phyloP scores from a whole-genome alignment of 768 basidiomycete genomes.

The Leccinum olivaceopallidum region DNA sequence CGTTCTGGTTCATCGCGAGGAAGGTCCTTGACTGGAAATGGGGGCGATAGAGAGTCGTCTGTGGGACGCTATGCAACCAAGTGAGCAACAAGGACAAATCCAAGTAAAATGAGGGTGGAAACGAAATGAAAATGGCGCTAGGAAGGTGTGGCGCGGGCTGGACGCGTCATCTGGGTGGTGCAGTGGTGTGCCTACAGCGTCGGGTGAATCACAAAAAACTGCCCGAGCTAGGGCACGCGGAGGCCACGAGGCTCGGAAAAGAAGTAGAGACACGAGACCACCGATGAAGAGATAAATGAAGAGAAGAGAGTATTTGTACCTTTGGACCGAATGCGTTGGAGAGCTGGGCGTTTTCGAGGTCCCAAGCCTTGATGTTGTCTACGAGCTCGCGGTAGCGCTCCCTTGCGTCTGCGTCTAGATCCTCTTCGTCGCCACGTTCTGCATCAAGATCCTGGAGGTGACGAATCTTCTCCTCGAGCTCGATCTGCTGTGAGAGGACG shows the following conservation, averaged over 20 bases:
- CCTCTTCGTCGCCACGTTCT: constrained; percentile 63
- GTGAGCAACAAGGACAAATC: constrained; percentile 10
- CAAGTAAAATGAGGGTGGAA: neutral
- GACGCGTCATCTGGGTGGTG: constrained; percentile 2
- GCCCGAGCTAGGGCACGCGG: constrained; percentile 2
- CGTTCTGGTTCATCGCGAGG: constrained; percentile 65
- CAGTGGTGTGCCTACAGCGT: neutral
- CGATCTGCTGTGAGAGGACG: constrained; percentile 90
- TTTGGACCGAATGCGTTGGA: constrained; percentile 66
- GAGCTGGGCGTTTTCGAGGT: constrained; percentile 74
- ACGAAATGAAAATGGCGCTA: constrained; percentile 1
- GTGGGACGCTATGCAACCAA: constrained; percentile 39
- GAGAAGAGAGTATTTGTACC: constrained; percentile 41
- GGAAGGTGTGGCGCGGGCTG: neutral
- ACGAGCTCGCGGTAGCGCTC: constrained; percentile 77
- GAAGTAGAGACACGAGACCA: neutral
- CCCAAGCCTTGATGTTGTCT: constrained; percentile 75
- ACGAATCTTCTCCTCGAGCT: constrained; percentile 85
- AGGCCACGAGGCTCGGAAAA: constrained; percentile 18
- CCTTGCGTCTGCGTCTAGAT: constrained; percentile 64
- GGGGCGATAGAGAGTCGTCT: constrained; percentile 50
- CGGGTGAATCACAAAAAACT: neutral
- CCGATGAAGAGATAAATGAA: neutral
- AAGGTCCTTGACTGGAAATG: constrained; percentile 47
- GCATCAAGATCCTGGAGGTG: constrained; percentile 74